Evolutionary conservation across 2,329 filamentous ascomycete genomes (phyloP).

Genomic region (Colletotrichum viniferum): DNA sequence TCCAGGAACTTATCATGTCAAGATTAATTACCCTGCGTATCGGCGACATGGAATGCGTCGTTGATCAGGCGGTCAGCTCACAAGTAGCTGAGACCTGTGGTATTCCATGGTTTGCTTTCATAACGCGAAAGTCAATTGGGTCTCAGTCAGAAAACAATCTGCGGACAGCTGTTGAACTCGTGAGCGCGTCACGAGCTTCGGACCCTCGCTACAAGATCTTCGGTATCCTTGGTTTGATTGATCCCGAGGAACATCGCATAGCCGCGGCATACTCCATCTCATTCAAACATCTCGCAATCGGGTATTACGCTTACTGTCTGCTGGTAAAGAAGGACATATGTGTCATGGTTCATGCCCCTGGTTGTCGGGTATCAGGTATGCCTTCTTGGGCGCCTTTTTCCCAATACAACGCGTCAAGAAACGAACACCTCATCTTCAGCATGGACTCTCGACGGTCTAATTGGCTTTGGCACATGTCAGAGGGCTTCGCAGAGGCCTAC

Average conservation of each 20-base stretch:
- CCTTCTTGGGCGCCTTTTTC: too few relatives aligned
- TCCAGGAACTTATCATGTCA: neutral
- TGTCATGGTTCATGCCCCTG: too few relatives aligned
- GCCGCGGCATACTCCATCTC: fast-evolving
- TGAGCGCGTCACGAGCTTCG: fast-evolving
- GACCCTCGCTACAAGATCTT: neutral
- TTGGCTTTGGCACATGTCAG: too few relatives aligned
- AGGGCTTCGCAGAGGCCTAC: too few relatives aligned
- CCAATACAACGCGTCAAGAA: too few relatives aligned
- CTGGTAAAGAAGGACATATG: fast-evolving
- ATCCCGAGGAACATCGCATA: fast-evolving
- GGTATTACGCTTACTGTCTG: fast-evolving
- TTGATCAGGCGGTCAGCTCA: fast-evolving
- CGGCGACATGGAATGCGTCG: fast-evolving
- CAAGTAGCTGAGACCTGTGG: fast-evolving
- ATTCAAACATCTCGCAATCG: neutral
- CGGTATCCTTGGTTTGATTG: neutral
- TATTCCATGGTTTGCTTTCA: fast-evolving
- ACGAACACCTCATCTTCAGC: too few relatives aligned
- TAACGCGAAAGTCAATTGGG: fast-evolving
- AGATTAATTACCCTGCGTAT: fast-evolving
- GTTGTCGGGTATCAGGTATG: too few relatives aligned
- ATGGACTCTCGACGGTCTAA: too few relatives aligned
- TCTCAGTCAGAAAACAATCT: neutral
- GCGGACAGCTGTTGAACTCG: fast-evolving